phyloP scores from a whole-genome alignment of 2,329 filamentous ascomycete genomes.

The Fusarium sp. region DNA sequence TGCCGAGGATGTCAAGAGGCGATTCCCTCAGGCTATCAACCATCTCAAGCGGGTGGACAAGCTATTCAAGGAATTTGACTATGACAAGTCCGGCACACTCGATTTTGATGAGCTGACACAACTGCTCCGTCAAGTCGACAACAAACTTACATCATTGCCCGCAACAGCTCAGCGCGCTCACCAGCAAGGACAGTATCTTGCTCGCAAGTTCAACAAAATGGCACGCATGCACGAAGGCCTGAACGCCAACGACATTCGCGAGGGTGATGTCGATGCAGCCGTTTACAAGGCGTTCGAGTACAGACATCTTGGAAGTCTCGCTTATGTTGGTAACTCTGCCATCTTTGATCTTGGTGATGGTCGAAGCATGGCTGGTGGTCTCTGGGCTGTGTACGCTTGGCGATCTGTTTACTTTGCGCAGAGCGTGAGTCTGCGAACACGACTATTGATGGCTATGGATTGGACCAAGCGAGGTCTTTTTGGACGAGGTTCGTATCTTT shows the following conservation, averaged over 20 bases:
- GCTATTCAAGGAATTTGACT: slow-evolving; percentile 92
- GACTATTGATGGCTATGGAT: slow-evolving; percentile 93
- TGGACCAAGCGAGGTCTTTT: slow-evolving; percentile 98
- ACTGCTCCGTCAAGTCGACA: slow-evolving; percentile 91
- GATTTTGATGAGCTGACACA: slow-evolving; percentile 93
- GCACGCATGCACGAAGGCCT: slow-evolving; percentile 81
- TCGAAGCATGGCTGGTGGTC: slow-evolving; percentile 80
- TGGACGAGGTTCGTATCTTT: slow-evolving; percentile 80
- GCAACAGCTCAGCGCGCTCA: slow-evolving; percentile 96
- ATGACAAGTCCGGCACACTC: slow-evolving; percentile 90
- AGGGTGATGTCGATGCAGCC: slow-evolving; percentile 91
- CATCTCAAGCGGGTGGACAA: slow-evolving; percentile 91
- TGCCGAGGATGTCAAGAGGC: slow-evolving; percentile 83
- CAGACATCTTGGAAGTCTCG: slow-evolving; percentile 87
- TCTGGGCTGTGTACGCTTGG: slow-evolving; percentile 97
- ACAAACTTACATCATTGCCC: slow-evolving; percentile 91
- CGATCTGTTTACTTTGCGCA: slow-evolving; percentile 96
- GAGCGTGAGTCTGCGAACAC: slow-evolving; percentile 91
- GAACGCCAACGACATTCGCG: slow-evolving; percentile 80
- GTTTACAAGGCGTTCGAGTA: slow-evolving; percentile 97
- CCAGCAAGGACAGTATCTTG: slow-evolving; percentile 94
- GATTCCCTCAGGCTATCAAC: slow-evolving; percentile 89
- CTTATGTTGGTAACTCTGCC: slow-evolving; percentile 96
- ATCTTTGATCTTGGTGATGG: slow-evolving; percentile 90
- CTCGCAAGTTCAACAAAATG: slow-evolving; percentile 92